Evolutionary conservation across 306 rosid species (phyloP).

Genomic region (Medicago arabica): DNA sequence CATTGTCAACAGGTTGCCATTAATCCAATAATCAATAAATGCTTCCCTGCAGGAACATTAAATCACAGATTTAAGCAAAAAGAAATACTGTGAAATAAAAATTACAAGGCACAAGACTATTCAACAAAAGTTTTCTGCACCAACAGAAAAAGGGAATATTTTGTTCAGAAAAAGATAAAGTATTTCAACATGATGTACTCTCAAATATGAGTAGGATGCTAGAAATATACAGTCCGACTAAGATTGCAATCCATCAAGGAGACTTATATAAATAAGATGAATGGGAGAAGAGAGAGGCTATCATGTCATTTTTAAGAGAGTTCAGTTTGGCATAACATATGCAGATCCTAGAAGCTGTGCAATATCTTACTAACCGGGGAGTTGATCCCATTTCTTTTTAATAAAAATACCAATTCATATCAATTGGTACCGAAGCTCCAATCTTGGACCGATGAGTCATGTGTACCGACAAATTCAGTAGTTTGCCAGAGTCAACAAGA

Average conservation of each 20-base stretch:
- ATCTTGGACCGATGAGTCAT: background rate
- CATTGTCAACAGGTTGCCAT: slow-evolving; percentile 80
- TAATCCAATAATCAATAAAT: slow-evolving; percentile 88
- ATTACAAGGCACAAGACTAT: slow-evolving; percentile 32
- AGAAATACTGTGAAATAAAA: slow-evolving; percentile 42
- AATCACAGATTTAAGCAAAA: slow-evolving; percentile 31
- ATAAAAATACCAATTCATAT: background rate
- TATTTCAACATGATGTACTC: background rate
- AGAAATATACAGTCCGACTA: slow-evolving; percentile 25
- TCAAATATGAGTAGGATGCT: background rate
- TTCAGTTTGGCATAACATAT: background rate
- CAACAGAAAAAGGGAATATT: slow-evolving; percentile 21
- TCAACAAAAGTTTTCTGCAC: slow-evolving; percentile 18
- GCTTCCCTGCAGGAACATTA: slow-evolving; percentile 64
- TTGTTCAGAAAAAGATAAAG: background rate
- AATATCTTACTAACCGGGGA: background rate
- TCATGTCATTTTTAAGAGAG: background rate
- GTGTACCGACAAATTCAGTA: background rate
- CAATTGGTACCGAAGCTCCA: background rate
- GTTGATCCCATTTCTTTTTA: background rate
- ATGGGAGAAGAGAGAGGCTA: background rate
- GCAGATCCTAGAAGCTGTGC: slow-evolving; percentile 4
- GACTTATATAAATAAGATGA: background rate
- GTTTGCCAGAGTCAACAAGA: slow-evolving; percentile 7
- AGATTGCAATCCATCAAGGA: slow-evolving; percentile 17